These are phyloP conservation scores for Nothophoma quercina DNA, from an alignment of 2,329 filamentous ascomycete genomes.

Conservation along the genomic window DNA sequence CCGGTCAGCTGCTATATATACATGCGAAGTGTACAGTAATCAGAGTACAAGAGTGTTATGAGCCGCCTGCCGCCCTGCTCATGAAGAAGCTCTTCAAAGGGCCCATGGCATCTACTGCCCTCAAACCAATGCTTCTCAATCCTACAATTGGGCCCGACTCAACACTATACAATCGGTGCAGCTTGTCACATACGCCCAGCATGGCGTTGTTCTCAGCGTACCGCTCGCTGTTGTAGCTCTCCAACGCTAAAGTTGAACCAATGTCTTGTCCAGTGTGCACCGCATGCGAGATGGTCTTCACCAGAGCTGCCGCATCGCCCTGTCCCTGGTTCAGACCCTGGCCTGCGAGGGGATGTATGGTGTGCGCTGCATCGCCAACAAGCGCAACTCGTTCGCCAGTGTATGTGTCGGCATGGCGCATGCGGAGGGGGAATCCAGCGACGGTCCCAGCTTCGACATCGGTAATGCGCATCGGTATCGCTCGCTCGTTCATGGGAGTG, in stretches of 20 bases:
- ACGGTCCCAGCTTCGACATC: constrained; percentile 80
- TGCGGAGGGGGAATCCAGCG: constrained; percentile 88
- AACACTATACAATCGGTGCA: constrained; percentile 91
- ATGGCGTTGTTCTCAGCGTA: constrained; percentile 82
- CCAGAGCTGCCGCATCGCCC: constrained; percentile 83
- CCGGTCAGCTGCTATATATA: constrained; percentile 12
- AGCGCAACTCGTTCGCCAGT: constrained; percentile 88
- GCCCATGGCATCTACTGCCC: constrained; percentile 75
- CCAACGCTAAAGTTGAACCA: constrained; percentile 78
- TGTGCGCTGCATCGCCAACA: constrained; percentile 93
- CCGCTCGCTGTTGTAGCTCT: constrained; percentile 80
- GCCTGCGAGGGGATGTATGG: constrained; percentile 90
- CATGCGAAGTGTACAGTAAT: constrained; percentile 18
- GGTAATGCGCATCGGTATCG: constrained; percentile 70
- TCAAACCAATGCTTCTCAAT: constrained; percentile 77
- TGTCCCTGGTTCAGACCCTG: constrained; percentile 95
- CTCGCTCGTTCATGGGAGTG: constrained; percentile 59
- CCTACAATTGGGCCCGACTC: constrained; percentile 81
- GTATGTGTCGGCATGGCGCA: constrained; percentile 95
- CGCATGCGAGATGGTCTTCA: constrained; percentile 75
- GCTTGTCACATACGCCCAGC: constrained; percentile 82
- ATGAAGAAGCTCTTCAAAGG: constrained; percentile 87
- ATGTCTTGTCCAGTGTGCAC: constrained; percentile 87
- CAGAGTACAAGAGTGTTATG: constrained; percentile 22
- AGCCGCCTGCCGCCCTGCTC: constrained; percentile 64